Base-by-base conservation (phyloP, 257 asterid genomes). In the Gentiana straminea region DNA sequence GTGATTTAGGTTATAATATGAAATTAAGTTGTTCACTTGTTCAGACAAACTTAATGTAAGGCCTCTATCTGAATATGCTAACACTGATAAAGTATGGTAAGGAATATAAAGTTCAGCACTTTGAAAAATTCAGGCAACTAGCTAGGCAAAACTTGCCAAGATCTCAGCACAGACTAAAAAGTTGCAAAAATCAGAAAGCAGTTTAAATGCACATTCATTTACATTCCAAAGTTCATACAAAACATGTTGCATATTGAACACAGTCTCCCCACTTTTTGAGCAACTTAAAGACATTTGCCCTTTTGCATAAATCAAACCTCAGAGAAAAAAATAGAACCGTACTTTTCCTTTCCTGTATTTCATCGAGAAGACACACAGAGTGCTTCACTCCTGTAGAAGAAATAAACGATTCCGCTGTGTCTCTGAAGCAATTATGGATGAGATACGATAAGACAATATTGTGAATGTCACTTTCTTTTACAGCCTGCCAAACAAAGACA, bases 271-370 rank as follows among this genome's bases (percentile, higher is more conserved):
- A 41, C 7, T 5, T 4, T 41, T 41, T 7, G 46, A 41, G 34
- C 12, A 12, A 10, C n/a, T 35, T n/a, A 45, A 15, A 45, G 2
- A 46, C 24, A 24, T 24, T 24, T 24, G 24, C 24, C 33, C 45
- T 15, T 48, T 52, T 13, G 0, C 13, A 8, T 8, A 33, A 33
- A 62, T 52, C 35, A 33, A 50, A 9, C 52, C 38, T 32, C 10
- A 32, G 36, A 7, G 3, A 37, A 33, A 48, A 38, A 61, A 61
- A 43, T 45, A 12, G 48, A 60, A 33, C 65, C 95, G 68, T 84
- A 87, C 98, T 68, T 77, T 85, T 88, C 74, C 93, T 73, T 73
- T 68, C 84, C 74, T 81, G 94, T 82, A 87, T 87, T 69, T 82
- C 78, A 72, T 81, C 86, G 15, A 83, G 73, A 68, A 72, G 64